phyloP scores from a whole-genome alignment of 371 early-diverging fungal genomes.

The Mucor racemosus region DNA sequence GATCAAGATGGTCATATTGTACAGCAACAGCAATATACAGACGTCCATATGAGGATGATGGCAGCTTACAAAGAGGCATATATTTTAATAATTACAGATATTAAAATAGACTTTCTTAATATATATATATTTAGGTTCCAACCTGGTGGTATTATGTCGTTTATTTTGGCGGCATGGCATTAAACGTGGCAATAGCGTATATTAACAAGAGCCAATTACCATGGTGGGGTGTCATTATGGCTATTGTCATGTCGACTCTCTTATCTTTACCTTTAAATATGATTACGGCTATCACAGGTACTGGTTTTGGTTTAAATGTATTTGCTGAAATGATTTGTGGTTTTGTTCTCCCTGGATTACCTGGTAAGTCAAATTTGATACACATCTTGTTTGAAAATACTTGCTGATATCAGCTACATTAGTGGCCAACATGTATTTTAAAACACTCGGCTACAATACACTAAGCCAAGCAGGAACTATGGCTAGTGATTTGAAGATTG shows the following conservation, averaged over 20 bases:
- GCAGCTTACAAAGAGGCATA: conserved; percentile 4
- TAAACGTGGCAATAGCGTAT: conserved; percentile 68
- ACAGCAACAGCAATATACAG: not conserved
- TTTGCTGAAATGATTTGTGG: conserved; percentile 69
- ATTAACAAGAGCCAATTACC: conserved; percentile 56
- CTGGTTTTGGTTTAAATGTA: conserved; percentile 58
- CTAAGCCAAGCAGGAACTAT: conserved; percentile 58
- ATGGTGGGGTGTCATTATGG: conserved; percentile 78
- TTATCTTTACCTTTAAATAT: conserved; percentile 45
- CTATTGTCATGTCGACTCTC: conserved; percentile 57
- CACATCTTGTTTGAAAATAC: no score
- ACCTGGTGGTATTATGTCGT: conserved; percentile 75
- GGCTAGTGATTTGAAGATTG: conserved; percentile 70
- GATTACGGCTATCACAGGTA: conserved; percentile 46
- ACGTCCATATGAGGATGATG: conserved; percentile 12
- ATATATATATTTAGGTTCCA: conserved; percentile 48
- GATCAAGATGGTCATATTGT: not conserved
- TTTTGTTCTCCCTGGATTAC: conserved; percentile 47
- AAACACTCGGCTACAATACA: conserved; percentile 59
- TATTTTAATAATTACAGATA: not conserved
- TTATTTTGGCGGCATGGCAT: conserved; percentile 61
- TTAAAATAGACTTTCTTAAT: not conserved
- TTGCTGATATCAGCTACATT: not conserved
- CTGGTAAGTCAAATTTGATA: conserved; percentile 21
- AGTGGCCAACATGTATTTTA: conserved; percentile 65